phyloP scores from a whole-genome alignment of 306 rosid genomes.

The Hylodesmum podocarpum region DNA sequence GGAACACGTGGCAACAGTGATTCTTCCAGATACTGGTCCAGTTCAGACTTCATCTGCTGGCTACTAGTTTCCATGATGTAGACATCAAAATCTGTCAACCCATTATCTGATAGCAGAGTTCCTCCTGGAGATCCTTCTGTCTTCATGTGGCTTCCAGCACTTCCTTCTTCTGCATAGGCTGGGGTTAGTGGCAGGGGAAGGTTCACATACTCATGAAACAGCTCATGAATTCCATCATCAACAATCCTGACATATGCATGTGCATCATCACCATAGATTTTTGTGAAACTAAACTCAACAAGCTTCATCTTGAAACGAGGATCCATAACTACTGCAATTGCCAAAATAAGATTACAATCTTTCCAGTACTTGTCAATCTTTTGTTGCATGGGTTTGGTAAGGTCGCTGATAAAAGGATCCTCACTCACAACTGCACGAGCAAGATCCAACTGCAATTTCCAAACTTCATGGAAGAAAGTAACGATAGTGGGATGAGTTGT shows the following conservation, averaged over 20 bases:
- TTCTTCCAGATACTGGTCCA: conserved; percentile 91
- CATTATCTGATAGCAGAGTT: conserved; percentile 61
- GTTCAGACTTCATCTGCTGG: conserved; percentile 87
- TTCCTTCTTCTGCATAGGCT: conserved; percentile 70
- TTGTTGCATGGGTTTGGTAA: conserved; percentile 60
- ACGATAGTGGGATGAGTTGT: conserved; percentile 65
- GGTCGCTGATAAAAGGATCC: conserved; percentile 59
- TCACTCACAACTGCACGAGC: conserved; percentile 56
- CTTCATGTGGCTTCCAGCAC: conserved; percentile 39
- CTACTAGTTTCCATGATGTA: conserved; percentile 91
- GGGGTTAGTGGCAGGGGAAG: conserved; percentile 90
- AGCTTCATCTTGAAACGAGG: conserved; percentile 98
- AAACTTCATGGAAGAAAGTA: conserved; percentile 83
- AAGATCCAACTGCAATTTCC: conserved; percentile 84
- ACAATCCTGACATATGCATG: conserved; percentile 66
- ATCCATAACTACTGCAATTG: conserved; percentile 90
- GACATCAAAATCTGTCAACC: conserved; percentile 85
- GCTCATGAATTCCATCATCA: conserved; percentile 87
- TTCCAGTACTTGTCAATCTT: conserved; percentile 80
- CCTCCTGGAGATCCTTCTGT: conserved; percentile 57
- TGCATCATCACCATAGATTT: conserved; percentile 75
- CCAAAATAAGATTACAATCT: conserved; percentile 77
- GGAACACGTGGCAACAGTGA: conserved; percentile 80
- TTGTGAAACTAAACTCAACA: conserved; percentile 91
- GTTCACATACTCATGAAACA: conserved; percentile 74